A percentile compares a stretch with the other conserved stretches of the same genome.
phyloP scores from a whole-genome alignment of 768 basidiomycete genomes.

The Hygrocybe coccinea region DNA sequence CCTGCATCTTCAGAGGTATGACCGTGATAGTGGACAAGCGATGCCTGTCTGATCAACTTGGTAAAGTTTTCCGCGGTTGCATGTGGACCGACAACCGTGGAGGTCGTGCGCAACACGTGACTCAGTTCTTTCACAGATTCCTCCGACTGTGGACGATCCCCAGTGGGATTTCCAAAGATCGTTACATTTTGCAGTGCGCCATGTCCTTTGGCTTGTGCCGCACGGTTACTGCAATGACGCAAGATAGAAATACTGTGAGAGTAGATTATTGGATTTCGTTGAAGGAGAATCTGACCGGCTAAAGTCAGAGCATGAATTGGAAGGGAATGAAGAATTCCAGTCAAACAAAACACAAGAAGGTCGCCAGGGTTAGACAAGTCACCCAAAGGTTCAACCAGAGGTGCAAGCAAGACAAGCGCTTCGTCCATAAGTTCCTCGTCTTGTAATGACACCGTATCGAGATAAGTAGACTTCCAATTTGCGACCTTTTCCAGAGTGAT shows the following conservation, averaged over 20 bases:
- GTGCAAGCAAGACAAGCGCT: not conserved
- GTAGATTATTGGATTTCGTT: not conserved
- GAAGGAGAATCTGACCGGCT: not conserved
- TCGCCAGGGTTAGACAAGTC: not conserved
- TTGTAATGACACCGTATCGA: not conserved
- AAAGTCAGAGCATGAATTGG: not conserved
- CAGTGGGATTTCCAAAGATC: not conserved
- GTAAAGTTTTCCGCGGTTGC: not conserved
- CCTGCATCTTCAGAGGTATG: not conserved
- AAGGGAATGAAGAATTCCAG: conserved; percentile 1
- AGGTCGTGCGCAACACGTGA: not conserved
- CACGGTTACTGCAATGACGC: not conserved
- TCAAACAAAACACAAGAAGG: conserved; percentile 1
- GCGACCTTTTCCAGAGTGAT: not conserved
- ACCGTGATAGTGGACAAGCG: not conserved
- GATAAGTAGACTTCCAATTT: not conserved
- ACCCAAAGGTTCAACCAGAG: not conserved
- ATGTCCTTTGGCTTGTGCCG: not conserved
- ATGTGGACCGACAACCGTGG: not conserved
- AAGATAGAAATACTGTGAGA: not conserved
- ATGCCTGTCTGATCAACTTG: not conserved
- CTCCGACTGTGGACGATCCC: not conserved
- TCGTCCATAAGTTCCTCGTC: not conserved
- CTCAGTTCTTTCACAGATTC: not conserved
- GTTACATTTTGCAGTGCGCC: not conserved